Evolutionary conservation across 176 grass and related monocot species (phyloP), one percentile per base, ranked within the genome.

Genomic region (Oryza glaberrima): DNA sequence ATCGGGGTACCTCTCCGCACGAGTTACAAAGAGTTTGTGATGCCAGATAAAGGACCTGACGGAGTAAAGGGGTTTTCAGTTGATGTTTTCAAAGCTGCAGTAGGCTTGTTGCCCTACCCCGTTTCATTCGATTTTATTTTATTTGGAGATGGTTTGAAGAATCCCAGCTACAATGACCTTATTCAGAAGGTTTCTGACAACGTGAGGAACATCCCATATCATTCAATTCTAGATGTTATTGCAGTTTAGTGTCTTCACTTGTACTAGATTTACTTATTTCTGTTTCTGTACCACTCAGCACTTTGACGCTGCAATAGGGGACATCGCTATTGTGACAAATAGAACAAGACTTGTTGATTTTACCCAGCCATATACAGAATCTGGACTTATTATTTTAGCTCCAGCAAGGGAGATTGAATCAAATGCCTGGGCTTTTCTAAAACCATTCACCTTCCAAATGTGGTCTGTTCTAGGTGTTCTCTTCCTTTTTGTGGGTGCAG

Each of bases 361-460:
- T 85, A 97, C 94, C 56, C 94, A 97, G 69, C 94, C 94, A 2
- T 97, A 94, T 69, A 88, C 72, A 70, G 89, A 97, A 81, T 97
- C 94, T 9, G 94, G 94, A 60, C 87, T 94, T 61, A 69, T 94
- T 32, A 97, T 97, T 65, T 76, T 97, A 73, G 91, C 89, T 81
- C 84, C 86, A 25, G 87, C 84, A 74, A 90, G 46, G 83, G 84
- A 86, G 70, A 40, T 58, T 70, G 87, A 90, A 72, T 97, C 94
- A 86, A 97, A 89, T 83, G 91, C 94, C 80, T 97, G 94, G 94
- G 91, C 94, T 70, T 97, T 94, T 81, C 26, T 94, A 34, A 97
- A 97, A 73, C 94, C 94, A 83, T 96, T 96, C 84, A 94, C 91
- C 10, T 79, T 97, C 70, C 81, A 66, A 52, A 97, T 97, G 94